phyloP scores from a whole-genome alignment of 495 filamentous ascomycete species.

The Cercophora sp. region DNA sequence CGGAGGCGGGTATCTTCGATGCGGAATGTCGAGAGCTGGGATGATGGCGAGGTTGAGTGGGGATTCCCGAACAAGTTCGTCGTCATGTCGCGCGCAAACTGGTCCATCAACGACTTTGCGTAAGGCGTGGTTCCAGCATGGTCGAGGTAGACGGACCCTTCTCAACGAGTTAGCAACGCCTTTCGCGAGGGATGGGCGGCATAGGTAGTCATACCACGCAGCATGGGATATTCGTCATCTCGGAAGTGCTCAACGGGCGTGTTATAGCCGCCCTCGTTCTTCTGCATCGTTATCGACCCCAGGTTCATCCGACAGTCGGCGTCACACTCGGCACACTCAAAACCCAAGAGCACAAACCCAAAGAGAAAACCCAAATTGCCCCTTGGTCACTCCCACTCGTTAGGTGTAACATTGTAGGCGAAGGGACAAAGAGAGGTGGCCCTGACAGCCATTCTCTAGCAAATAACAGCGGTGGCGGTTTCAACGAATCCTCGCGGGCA shows the following conservation, averaged over 20 bases:
- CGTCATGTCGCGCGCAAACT: constrained; percentile 70
- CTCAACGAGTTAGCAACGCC: constrained; percentile 6
- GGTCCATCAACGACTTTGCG: constrained; percentile 74
- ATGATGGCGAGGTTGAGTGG: constrained; percentile 79
- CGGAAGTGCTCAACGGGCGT: constrained; percentile 64
- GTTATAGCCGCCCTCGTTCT: constrained; percentile 51
- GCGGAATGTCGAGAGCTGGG: constrained; percentile 66
- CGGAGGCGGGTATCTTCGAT: constrained; percentile 73
- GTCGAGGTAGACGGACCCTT: constrained; percentile 80
- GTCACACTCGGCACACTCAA: not conserved
- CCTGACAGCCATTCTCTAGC: not conserved
- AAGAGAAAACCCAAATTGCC: not conserved
- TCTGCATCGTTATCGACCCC: not conserved
- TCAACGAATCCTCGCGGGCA: not conserved
- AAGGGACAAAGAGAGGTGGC: not conserved
- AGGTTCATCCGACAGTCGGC: not conserved
- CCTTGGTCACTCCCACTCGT: not conserved
- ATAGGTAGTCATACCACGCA: constrained; percentile 62
- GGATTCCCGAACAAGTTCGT: constrained; percentile 84
- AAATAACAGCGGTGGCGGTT: constrained; percentile 4
- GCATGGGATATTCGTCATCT: constrained; percentile 73
- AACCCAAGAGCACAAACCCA: not conserved
- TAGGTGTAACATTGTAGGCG: not conserved
- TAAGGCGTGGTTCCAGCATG: constrained; percentile 88
- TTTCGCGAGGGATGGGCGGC: not conserved